A percentile compares a stretch with the other conserved stretches of the same genome.
Conservation (phyloP, 2,329 filamentous ascomycete genomes). For the Fusarium pilosicola region DNA sequence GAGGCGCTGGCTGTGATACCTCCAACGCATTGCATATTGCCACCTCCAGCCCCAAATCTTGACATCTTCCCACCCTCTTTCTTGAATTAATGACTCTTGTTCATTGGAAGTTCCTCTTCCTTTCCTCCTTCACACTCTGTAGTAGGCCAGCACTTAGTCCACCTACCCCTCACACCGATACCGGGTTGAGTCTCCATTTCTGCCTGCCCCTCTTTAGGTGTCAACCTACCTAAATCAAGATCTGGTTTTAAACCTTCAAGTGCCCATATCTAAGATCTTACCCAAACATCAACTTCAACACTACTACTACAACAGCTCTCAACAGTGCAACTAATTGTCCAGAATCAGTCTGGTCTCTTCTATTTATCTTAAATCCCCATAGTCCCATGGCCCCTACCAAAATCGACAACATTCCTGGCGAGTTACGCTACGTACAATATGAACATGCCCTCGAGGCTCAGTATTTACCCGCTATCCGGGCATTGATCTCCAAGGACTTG, state of each 20-base stretch:
- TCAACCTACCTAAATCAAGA: constrained; percentile 4
- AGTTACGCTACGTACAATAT: constrained; percentile 70
- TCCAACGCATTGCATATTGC: constrained; percentile 18
- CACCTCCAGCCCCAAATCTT: constrained; percentile 29
- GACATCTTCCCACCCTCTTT: constrained; percentile 31
- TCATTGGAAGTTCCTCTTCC: constrained; percentile 3
- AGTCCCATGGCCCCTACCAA: constrained; percentile 49
- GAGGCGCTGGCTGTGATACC: background rate
- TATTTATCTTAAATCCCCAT: background rate
- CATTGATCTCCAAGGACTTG: constrained; percentile 93
- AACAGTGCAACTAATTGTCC: background rate
- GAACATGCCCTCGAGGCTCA: constrained; percentile 67
- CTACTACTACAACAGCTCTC: background rate
- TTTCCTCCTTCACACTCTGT: background rate
- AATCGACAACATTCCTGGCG: constrained; percentile 52
- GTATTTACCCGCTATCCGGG: constrained; percentile 86
- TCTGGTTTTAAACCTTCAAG: constrained; percentile 24
- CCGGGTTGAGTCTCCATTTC: constrained; percentile 34
- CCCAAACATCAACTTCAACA: background rate
- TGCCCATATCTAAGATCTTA: constrained; percentile 16
- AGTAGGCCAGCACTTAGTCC: background rate
- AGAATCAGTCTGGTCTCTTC: background rate
- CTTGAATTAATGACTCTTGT: constrained; percentile 21
- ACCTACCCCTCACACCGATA: constrained; percentile 28
- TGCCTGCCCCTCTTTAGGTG: constrained; percentile 35